Evolutionary conservation across 2,329 filamentous ascomycete species (phyloP).

Genomic region (Diplodia intermedia): DNA sequence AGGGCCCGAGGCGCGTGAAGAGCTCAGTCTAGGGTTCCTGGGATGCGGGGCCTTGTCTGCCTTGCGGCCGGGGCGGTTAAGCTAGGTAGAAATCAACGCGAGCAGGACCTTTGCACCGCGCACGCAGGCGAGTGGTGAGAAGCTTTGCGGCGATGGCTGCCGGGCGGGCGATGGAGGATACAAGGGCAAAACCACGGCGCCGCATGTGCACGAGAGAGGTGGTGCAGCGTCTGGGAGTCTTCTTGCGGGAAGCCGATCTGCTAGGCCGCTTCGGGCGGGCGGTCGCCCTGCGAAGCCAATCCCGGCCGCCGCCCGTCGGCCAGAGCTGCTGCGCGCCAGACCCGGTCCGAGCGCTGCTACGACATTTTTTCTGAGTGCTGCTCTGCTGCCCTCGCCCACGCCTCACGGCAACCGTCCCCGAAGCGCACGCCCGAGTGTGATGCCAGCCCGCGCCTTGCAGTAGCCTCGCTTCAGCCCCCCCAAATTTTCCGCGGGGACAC

Average conservation of each 20-base stretch:
- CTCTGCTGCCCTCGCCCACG: neutral
- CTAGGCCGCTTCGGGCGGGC: slow-evolving; percentile 23
- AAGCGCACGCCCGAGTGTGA: slow-evolving; percentile 14
- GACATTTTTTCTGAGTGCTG: slow-evolving; percentile 25
- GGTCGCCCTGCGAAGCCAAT: slow-evolving; percentile 10
- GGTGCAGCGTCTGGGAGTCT: slow-evolving; percentile 29
- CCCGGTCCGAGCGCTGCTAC: slow-evolving; percentile 23
- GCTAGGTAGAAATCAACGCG: slow-evolving; percentile 24
- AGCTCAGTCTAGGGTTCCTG: slow-evolving; percentile 31
- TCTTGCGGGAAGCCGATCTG: slow-evolving; percentile 29
- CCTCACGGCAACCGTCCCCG: neutral
- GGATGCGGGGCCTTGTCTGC: slow-evolving; percentile 31
- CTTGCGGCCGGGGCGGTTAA: slow-evolving; percentile 24
- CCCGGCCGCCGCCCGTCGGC: slow-evolving; percentile 13
- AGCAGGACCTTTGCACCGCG: slow-evolving; percentile 3
- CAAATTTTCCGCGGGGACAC: neutral
- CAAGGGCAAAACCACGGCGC: slow-evolving; percentile 29
- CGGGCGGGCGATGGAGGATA: slow-evolving; percentile 30
- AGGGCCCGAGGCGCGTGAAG: slow-evolving; percentile 29
- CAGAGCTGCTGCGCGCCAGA: slow-evolving; percentile 14
- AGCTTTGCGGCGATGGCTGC: slow-evolving; percentile 20
- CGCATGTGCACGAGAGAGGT: slow-evolving; percentile 31
- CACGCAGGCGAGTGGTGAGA: slow-evolving; percentile 26
- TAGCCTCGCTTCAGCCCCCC: slow-evolving; percentile 9
- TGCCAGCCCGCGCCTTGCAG: slow-evolving; percentile 7